Percentiles rank a stretch among this genome's conserved stretches.
Conservation (phyloP, 2,329 filamentous ascomycete genomes). For the Chaetomium strumarium region DNA sequence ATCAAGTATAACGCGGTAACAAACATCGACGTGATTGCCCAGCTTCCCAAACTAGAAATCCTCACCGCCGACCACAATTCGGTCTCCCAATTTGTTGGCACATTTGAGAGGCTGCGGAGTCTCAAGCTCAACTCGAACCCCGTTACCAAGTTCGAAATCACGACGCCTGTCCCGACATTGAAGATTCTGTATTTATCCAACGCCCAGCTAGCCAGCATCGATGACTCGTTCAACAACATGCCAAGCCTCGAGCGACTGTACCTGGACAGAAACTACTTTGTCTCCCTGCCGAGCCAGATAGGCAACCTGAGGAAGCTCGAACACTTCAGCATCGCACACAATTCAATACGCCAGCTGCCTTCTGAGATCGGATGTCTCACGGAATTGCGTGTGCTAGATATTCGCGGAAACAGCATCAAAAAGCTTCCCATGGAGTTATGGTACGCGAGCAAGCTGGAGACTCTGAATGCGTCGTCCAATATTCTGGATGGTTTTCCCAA, state of each 20-base stretch:
- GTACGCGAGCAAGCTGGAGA: conserved; percentile 87
- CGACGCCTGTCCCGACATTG: conserved; percentile 68
- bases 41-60: conserved; percentile 80
- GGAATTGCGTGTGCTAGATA: conserved; percentile 79
- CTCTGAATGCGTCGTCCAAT: conserved; percentile 91
- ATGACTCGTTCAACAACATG: conserved; percentile 82
- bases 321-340: conserved; percentile 90
- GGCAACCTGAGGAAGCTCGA: conserved; percentile 78
- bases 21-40: conserved; percentile 80
- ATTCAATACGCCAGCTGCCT: conserved; percentile 77
- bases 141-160: conserved; percentile 86
- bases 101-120: conserved; percentile 77
- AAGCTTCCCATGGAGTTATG: conserved; percentile 90
- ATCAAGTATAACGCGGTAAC: conserved; percentile 88
- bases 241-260: conserved; percentile 81
- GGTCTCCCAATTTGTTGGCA: conserved; percentile 82
- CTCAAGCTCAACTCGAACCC: conserved; percentile 92
- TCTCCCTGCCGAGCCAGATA: conserved; percentile 78
- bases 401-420: conserved; percentile 88
- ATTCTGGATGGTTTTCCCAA: conserved; percentile 88
- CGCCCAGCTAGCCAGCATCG: conserved; percentile 84
- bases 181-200: conserved; percentile 86
- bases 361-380: conserved; percentile 80
- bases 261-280: conserved; percentile 93
- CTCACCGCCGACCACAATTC: conserved; percentile 88